Evolutionary conservation across 129 eudicot species (phyloP).

Genomic region (Lactuca saligna): DNA sequence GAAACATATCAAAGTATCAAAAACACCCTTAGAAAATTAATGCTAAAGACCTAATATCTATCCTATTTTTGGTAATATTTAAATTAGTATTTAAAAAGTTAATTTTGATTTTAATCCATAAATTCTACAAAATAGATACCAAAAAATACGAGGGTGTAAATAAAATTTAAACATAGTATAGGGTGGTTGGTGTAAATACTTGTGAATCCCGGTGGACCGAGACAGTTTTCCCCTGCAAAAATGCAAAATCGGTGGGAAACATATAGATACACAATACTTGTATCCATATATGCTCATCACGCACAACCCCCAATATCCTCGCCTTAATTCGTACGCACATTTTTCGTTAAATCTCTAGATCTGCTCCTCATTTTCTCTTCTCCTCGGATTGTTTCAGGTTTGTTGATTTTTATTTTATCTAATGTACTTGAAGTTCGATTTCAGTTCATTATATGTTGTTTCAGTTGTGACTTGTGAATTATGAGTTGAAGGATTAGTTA

Average conservation of each 20-base stretch:
- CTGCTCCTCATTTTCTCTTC: constrained; percentile 16
- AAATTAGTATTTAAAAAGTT: no score
- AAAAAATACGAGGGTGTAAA: background rate
- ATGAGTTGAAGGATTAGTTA: background rate
- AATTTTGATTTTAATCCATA: no score
- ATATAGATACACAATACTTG: constrained; percentile 18
- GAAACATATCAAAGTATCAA: no score
- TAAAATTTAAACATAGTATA: background rate
- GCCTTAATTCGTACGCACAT: constrained; percentile 2
- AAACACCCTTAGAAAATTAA: no score
- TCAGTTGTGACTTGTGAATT: background rate
- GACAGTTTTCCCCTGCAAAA: constrained; percentile 11
- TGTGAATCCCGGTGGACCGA: background rate
- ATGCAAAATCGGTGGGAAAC: constrained; percentile 19
- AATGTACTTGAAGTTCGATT: constrained; percentile 2
- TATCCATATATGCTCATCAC: background rate
- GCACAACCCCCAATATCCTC: constrained; percentile 12
- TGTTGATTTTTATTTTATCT: constrained; percentile 7
- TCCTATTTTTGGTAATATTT: background rate
- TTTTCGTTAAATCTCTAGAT: constrained; percentile 17
- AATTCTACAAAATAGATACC: background rate
- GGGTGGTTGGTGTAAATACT: constrained; percentile 11
- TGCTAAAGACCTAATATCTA: background rate
- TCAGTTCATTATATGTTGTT: constrained; percentile 7
- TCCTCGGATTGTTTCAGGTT: constrained; percentile 26